These are phyloP conservation scores for Penstemon newberryi DNA, from an alignment of 257 asterid genomes.

Conservation along the genomic window DNA sequence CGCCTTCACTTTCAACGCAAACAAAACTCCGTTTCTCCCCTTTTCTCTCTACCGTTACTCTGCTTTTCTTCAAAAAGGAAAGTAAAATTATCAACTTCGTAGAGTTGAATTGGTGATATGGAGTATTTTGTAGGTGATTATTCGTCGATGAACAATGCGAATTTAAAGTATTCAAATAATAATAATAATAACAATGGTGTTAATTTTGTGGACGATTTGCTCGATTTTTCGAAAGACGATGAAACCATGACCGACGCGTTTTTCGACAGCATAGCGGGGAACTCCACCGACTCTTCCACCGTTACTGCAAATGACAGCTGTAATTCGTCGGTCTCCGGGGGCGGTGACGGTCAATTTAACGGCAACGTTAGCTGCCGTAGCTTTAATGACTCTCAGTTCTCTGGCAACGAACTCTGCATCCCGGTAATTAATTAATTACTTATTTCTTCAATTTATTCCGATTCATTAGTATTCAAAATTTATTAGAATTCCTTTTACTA, in stretches of 20 bases:
- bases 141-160: conserved; percentile 36
- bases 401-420: conserved; percentile 54
- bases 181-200: conserved; percentile 26
- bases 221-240: conserved; percentile 84
- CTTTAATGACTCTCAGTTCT: conserved; percentile 44
- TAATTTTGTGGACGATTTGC: conserved; percentile 80
- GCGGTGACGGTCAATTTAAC: conserved; percentile 34
- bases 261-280: conserved; percentile 57
- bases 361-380: conserved; percentile 31
- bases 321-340: conserved; percentile 39
- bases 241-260: conserved; percentile 80
- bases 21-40: conserved; percentile 24
- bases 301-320: conserved; percentile 36
- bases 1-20: conserved; percentile 52
- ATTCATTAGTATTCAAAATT: not conserved
- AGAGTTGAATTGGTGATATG: conserved; percentile 33
- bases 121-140: conserved; percentile 45
- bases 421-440: conserved; percentile 39
- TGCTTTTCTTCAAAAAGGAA: conserved; percentile 20
- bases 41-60: conserved; percentile 41
- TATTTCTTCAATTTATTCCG: not conserved
- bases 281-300: conserved; percentile 58
- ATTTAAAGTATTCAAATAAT: conserved; percentile 25
- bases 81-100: conserved; percentile 11
- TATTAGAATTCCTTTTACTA: not conserved